These are phyloP conservation scores for Pestalotiopsis sp. DNA, from an alignment of 2,329 filamentous ascomycete genomes.

Conservation along the genomic window DNA sequence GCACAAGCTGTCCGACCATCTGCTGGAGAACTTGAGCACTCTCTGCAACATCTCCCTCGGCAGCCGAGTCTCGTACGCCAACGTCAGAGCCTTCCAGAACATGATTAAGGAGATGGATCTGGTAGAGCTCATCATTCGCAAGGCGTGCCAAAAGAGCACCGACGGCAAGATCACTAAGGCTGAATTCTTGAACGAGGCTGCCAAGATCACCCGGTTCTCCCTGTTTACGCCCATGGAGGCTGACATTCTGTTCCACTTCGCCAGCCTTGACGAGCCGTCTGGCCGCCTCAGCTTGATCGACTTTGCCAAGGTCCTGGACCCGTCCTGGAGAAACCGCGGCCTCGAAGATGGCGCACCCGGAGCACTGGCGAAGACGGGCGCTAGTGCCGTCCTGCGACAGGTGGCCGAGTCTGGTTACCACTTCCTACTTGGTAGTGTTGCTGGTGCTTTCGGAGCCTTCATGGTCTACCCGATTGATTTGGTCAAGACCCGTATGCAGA, in stretches of 20 bases:
- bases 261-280: constrained; percentile 85
- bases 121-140: constrained; percentile 88
- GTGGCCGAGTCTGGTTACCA: constrained; percentile 82
- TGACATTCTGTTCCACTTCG: constrained; percentile 98
- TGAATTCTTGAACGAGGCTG: constrained; percentile 93
- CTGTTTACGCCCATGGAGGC: constrained; percentile 98
- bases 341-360: constrained; percentile 43
- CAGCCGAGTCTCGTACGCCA: constrained; percentile 96
- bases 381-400: constrained; percentile 61
- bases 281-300: constrained; percentile 80
- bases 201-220: constrained; percentile 88
- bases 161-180: constrained; percentile 94
- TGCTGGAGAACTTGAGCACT: constrained; percentile 86
- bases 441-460: constrained; percentile 96
- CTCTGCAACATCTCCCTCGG: constrained; percentile 92
- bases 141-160: constrained; percentile 77
- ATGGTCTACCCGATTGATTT: constrained; percentile 99
- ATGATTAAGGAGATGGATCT: constrained; percentile 98
- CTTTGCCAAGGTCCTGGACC: constrained; percentile 93
- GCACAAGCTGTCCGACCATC: constrained; percentile 96
- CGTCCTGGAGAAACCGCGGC: constrained; percentile 78
- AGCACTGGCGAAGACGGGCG: constrained; percentile 52
- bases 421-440: constrained; percentile 85
- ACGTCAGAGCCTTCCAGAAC: constrained; percentile 97
- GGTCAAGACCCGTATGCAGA: constrained; percentile 98